A percentile compares a stretch with the other conserved stretches of the same genome.
phyloP scores from a whole-genome alignment of 179 eudicot genomes.

The Vitellaria paradoxa region DNA sequence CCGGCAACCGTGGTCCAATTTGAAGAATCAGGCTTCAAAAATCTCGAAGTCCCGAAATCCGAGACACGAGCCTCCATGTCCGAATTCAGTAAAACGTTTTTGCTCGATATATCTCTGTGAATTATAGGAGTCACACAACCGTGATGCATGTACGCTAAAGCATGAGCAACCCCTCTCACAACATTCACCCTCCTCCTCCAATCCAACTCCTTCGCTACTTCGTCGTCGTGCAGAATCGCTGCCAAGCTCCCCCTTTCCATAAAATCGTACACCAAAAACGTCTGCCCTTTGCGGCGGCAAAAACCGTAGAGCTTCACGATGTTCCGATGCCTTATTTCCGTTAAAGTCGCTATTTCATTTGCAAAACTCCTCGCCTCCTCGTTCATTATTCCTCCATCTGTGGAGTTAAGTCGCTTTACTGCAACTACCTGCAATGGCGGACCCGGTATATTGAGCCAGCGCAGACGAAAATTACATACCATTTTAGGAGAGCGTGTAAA shows the following conservation, averaged over 20 bases:
- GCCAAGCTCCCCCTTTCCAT: slow-evolving; percentile 16
- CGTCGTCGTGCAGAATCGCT: not conserved
- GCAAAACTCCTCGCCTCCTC: slow-evolving; percentile 14
- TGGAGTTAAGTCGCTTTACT: slow-evolving; percentile 26
- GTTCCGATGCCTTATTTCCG: slow-evolving; percentile 31
- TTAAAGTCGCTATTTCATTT: slow-evolving; percentile 25
- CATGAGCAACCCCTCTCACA: slow-evolving; percentile 3
- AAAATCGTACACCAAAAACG: slow-evolving; percentile 26
- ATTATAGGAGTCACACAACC: slow-evolving; percentile 10
- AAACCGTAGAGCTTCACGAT: not conserved
- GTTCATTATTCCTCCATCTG: slow-evolving; percentile 10
- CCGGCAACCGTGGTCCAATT: not conserved
- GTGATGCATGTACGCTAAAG: slow-evolving; percentile 17
- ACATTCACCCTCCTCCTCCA: slow-evolving; percentile 10
- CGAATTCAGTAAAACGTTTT: slow-evolving; percentile 4
- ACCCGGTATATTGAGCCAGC: too few relatives aligned
- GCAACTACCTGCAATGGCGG: slow-evolving; percentile 21
- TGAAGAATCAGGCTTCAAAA: slow-evolving; percentile 11
- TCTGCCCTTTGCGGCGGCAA: slow-evolving; percentile 17
- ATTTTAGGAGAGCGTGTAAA: too few relatives aligned
- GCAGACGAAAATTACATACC: too few relatives aligned
- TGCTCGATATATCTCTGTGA: slow-evolving; percentile 20
- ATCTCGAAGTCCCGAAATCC: slow-evolving; percentile 15
- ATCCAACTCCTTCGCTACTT: slow-evolving; percentile 10
- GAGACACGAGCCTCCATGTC: slow-evolving; percentile 9